These are phyloP conservation scores for Castanospermum australe DNA, from an alignment of 306 rosid genomes.

Conservation along the genomic window DNA sequence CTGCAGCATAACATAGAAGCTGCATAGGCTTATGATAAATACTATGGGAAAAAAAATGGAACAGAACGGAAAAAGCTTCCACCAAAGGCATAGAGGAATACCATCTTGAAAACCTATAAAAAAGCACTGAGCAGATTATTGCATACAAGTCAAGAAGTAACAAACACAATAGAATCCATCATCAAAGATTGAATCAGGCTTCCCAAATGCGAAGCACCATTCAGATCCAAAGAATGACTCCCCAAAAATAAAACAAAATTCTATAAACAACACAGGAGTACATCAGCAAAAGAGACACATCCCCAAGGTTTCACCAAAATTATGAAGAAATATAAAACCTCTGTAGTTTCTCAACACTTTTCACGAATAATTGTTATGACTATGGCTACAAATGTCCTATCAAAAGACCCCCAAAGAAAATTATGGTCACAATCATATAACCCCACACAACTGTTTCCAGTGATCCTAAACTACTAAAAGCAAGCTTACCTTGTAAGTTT, in stretches of 20 bases:
- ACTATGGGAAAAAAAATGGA: neutral
- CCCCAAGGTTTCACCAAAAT: neutral
- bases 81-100: conserved; percentile 4
- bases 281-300: neutral
- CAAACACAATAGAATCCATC: neutral
- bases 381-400: neutral
- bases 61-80: conserved; percentile 1
- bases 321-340: neutral
- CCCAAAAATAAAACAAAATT: neutral
- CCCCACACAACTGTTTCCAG: neutral
- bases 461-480: neutral
- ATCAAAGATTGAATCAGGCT: neutral
- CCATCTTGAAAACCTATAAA: neutral
- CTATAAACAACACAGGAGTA: neutral
- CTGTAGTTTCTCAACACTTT: neutral
- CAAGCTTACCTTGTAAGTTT: neutral
- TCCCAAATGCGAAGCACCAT: neutral
- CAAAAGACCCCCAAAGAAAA: neutral
- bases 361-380: neutral
- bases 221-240: conserved; percentile 10
- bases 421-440: neutral
- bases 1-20: conserved; percentile 40
- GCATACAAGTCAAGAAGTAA: neutral
- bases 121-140: neutral
- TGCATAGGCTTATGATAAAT: conserved; percentile 30